Base-by-base conservation (phyloP, 371 early-diverging fungal species). In the Mucor indicus region DNA sequence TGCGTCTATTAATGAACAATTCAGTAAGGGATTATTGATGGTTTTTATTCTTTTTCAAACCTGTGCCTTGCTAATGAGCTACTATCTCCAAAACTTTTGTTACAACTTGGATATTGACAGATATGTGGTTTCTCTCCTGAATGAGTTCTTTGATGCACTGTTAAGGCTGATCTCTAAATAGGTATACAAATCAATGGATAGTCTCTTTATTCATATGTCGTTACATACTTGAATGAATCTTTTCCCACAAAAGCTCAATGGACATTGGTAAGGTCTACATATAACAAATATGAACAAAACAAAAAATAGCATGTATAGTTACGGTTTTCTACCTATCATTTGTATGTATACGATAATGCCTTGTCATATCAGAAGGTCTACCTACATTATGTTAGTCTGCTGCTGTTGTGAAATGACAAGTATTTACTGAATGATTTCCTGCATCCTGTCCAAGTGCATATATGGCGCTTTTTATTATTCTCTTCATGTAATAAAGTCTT, bases 91-190 rank as follows among this genome's bases (percentile, higher is more conserved):
- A 81, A 83, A 39, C 81, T 83, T 52, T 81, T 83, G 23, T 73
- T 69, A 41, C 84, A 83, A 30, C 65, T 78, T 13, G 73, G 77
- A 38, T 69, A 64, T 27, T 66, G 60, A 57, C 84, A 83, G 39
- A 73, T 69, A 55, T 85, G 85, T 11, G 87, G 85, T 37, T 83
- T 66, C 69, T 81, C 83, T 12, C 87, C 86, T 11, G 85, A 79
- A 40, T 87, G 88, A 23, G 83, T 84, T 38, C 85, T 79, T 37
- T 67, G 59, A 60, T 49, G 49, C 6, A 50, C 38, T 19, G 32
- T 31, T 3, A 32, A 22, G 4, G 32, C 49, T 16, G 29, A 39
- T 48, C n/a, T n/a, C n/a, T n/a, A n/a, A n/a, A n/a, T n/a, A n/a
- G n/a, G n/a, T n/a, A n/a, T n/a, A n/a, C n/a, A n/a, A n/a, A n/a